Base-by-base conservation (phyloP, 2,329 filamentous ascomycete genomes). In the Sphaerulina vaccinii region DNA sequence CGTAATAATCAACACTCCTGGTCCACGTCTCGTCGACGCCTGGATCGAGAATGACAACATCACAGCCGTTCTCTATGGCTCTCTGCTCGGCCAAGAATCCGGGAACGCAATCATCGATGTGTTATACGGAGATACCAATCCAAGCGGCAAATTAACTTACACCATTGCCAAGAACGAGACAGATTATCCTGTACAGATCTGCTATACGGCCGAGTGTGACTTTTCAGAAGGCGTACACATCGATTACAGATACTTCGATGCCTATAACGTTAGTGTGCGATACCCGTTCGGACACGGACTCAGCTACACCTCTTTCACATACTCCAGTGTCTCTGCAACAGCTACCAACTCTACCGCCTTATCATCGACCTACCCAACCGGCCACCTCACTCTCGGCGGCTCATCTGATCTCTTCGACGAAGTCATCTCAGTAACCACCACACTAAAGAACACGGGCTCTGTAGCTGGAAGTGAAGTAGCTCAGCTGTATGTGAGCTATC, bases 361-460 rank as follows among this genome's bases (percentile, higher is more conserved):
- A 2, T n/a, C 18, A 21, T 55, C 41, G 5, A 49, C 38, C 27
- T 52, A 59, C 36, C 49, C 51, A 6, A 50, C 54, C 18, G 75
- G 79, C 44, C 85, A 87, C 63, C 82, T 82, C 19, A 71, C 75
- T 1, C 78, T 83, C 0, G 76, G 76, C 4, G 74, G 84, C 48
- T 76, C 71, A 59, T 22, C 51, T 4, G 55, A 57, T 29, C 77
- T 91, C 0, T 91, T 83, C 76, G 79, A 87, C 35, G 68, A 75
- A 0, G 75, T 84, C 1, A 85, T 79, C 54, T 68, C 69, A 18
- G 71, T 88, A 9, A 73, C 75, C 2, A 77, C 81, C 3, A 76
- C 71, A 0, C 71, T 92, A 1, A 78, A 72, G 6, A 93, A 93
- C 63, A 79, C 76, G 0, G 88, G 88, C 1, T 59, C 62, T 54